Conservation (phyloP, 2,329 filamentous ascomycete species). For the Metarhizium brunneum region DNA sequence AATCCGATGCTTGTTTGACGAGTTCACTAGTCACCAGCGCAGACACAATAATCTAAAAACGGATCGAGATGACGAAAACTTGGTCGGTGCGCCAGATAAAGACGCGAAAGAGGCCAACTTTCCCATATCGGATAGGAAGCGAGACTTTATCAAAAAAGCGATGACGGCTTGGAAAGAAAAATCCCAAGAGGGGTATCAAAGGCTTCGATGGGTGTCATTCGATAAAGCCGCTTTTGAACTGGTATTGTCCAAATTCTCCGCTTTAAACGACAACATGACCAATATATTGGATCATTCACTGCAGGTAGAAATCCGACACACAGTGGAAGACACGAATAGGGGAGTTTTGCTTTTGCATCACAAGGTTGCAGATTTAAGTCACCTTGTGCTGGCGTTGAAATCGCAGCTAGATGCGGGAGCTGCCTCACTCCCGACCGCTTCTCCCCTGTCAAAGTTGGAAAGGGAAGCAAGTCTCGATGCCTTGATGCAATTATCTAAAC, state of each 20-base stretch:
- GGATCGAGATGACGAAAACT: conserved; percentile 23
- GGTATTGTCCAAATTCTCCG: conserved; percentile 32
- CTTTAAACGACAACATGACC: conserved; percentile 38
- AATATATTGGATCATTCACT: conserved; percentile 36
- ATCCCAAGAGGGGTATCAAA: conserved; percentile 22
- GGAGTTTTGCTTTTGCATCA: conserved; percentile 37
- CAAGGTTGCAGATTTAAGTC: conserved; percentile 33
- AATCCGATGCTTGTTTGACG: conserved; percentile 35
- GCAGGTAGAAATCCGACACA: conserved; percentile 37
- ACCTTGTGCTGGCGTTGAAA: conserved; percentile 36
- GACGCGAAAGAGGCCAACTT: conserved; percentile 36
- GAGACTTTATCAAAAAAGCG: conserved; percentile 33
- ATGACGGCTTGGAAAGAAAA: conserved; percentile 29
- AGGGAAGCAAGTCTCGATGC: conserved; percentile 29
- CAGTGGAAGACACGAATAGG: conserved; percentile 38
- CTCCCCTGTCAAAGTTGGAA: conserved; percentile 24
- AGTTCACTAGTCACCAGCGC: conserved; percentile 33
- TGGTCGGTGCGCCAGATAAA: conserved; percentile 29
- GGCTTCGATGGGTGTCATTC: conserved; percentile 35
- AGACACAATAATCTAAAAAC: conserved; percentile 27
- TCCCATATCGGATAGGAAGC: conserved; percentile 30
- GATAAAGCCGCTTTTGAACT: conserved; percentile 36
- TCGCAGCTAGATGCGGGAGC: conserved; percentile 28
- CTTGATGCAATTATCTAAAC: conserved; percentile 29
- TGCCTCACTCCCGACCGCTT: conserved; percentile 3